Percentiles rank a stretch among this genome's conserved stretches.
These are phyloP conservation scores for Lepidium sativum DNA, from an alignment of 345 rosid species.

Conservation along the genomic window DNA sequence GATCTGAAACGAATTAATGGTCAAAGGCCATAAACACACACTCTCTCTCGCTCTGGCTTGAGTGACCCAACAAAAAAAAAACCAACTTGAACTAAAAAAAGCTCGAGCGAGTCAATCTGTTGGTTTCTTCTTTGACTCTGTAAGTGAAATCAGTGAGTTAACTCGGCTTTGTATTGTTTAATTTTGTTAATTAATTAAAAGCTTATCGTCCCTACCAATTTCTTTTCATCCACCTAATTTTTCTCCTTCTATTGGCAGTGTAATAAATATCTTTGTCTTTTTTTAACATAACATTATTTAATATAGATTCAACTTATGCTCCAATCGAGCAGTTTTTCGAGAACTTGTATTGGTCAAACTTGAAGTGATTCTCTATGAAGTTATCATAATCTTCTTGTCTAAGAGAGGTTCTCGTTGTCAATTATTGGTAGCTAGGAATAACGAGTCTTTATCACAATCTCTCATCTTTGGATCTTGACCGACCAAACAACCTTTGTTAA, in stretches of 20 bases:
- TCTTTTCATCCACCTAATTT: slow-evolving; percentile 11
- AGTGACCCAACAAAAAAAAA: slow-evolving; percentile 1
- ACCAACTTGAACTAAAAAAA: slow-evolving; percentile 5
- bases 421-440: too few species aligned
- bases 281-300: neutral
- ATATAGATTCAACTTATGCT: too few species aligned
- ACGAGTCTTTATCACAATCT: too few species aligned
- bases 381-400: too few species aligned
- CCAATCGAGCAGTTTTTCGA: too few species aligned
- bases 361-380: too few species aligned
- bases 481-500: too few species aligned
- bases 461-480: too few species aligned
- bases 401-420: too few species aligned
- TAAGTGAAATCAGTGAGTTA: slow-evolving; percentile 13
- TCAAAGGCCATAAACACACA: neutral
- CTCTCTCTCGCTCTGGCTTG: neutral
- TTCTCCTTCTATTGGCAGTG: neutral
- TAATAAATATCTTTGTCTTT: neutral
- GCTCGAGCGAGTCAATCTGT: slow-evolving; percentile 15
- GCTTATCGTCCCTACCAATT: slow-evolving; percentile 8
- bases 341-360: too few species aligned
- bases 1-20: slow-evolving; percentile 20
- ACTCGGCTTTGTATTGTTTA: neutral
- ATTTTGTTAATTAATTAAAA: slow-evolving; percentile 5
- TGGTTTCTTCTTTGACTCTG: slow-evolving; percentile 3